These are phyloP conservation scores for Musa schizocarpa DNA, from an alignment of 176 grass and related monocot genomes.

Conservation along the genomic window DNA sequence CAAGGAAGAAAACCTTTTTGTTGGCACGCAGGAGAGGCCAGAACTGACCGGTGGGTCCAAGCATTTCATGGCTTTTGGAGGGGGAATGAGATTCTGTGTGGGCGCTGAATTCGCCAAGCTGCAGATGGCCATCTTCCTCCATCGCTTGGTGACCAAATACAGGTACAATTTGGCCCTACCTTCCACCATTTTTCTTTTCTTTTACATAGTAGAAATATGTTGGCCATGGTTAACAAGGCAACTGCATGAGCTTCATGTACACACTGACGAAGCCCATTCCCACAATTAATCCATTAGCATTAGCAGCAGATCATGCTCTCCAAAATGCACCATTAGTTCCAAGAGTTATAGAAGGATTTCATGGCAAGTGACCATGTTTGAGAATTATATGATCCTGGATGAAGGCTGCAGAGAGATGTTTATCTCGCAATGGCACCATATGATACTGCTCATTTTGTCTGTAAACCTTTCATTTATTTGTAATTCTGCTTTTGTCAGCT, in stretches of 20 bases:
- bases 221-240: background rate
- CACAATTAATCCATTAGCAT: no score
- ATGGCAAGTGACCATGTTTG: no score
- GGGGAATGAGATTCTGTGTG: conserved; percentile 59
- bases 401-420: no score
- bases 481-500: conserved; percentile 25
- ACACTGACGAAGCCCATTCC: no score
- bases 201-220: background rate
- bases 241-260: no score
- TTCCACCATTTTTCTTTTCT: background rate
- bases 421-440: no score
- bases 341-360: no score
- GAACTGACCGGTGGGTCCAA: conserved; percentile 49
- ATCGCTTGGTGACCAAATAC: conserved; percentile 67
- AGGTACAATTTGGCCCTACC: conserved; percentile 30
- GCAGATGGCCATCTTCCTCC: conserved; percentile 75
- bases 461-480: background rate
- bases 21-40: conserved; percentile 24
- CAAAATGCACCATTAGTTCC: no score
- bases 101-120: conserved; percentile 58
- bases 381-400: no score
- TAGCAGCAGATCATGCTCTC: no score
- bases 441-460: no score
- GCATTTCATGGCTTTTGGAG: conserved; percentile 75
- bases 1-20: no score